phyloP scores from a whole-genome alignment of 148 eudicot species.

The Persicaria tinctoria region DNA sequence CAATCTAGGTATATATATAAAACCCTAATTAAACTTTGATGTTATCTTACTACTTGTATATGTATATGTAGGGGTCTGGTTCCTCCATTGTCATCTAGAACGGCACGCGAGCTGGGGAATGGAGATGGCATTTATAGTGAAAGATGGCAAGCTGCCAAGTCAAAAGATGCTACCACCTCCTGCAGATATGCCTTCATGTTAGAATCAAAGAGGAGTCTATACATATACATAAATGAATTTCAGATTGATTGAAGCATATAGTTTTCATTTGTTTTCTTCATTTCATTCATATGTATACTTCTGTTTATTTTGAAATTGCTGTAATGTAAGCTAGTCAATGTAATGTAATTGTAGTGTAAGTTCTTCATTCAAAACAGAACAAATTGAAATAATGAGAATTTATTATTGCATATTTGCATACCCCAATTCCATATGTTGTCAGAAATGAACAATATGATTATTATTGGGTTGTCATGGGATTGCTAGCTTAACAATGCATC shows the following conservation, averaged over 20 bases:
- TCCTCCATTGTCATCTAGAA: constrained; percentile 11
- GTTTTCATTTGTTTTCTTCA: not conserved
- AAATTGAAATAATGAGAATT: not conserved
- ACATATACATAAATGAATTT: not conserved
- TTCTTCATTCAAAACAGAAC: not conserved
- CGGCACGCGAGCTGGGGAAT: constrained; percentile 9
- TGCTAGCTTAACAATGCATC: no score
- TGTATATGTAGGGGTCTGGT: constrained; percentile 7
- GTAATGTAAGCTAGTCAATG: not conserved
- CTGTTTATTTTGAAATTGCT: no score
- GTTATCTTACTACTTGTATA: not conserved
- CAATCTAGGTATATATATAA: no score
- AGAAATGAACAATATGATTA: no score
- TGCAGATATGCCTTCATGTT: constrained; percentile 8
- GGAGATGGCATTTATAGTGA: constrained; percentile 6
- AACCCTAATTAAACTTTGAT: not conserved
- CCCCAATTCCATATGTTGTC: no score
- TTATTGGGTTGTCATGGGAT: no score
- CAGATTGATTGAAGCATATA: not conserved
- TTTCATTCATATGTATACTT: not conserved
- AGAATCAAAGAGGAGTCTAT: not conserved
- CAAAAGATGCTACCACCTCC: constrained; percentile 9
- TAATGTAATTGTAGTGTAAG: not conserved
- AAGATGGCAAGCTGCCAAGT: not conserved
- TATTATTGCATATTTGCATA: no score